Percentiles rank a stretch among this genome's conserved stretches.
Evolutionary conservation across 1,284 basidiomycete species (phyloP).

Genomic region (Tylopilus orsonianus): DNA sequence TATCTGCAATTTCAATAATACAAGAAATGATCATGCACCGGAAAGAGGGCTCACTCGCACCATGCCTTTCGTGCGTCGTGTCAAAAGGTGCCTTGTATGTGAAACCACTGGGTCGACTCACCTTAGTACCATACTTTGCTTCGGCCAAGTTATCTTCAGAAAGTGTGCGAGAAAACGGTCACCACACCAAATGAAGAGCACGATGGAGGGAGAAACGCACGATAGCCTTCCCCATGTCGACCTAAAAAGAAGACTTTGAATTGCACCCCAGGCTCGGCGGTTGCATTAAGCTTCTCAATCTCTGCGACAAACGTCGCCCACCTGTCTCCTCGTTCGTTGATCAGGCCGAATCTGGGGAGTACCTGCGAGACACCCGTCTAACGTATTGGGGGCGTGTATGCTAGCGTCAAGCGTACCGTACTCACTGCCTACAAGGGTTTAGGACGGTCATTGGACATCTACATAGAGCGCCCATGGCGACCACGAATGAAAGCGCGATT

Average conservation of each 20-base stretch:
- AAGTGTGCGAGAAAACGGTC: too few relatives aligned
- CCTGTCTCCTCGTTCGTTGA: conserved; percentile 48
- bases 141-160: conserved; percentile 70
- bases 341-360: conserved; percentile 61
- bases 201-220: conserved; percentile 6
- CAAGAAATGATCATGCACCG: background rate
- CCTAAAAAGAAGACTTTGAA: conserved; percentile 69
- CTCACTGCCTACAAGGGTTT: conserved; percentile 21
- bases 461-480: background rate
- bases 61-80: conserved; percentile 39
- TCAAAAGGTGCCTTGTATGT: background rate
- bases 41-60: conserved; percentile 47
- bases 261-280: conserved; percentile 37
- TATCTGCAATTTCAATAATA: conserved; percentile 39
- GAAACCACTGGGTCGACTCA: conserved; percentile 26
- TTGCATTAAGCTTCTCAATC: conserved; percentile 47
- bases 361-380: conserved; percentile 38
- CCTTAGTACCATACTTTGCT: conserved; percentile 65
- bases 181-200: background rate
- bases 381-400: background rate
- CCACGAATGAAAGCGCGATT: too few relatives aligned
- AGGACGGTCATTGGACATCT: background rate
- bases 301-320: conserved; percentile 51
- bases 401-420: background rate
- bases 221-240: conserved; percentile 71